phyloP scores from a whole-genome alignment of 2,329 filamentous ascomycete genomes.

The Allantophomopsis cytisporea region DNA sequence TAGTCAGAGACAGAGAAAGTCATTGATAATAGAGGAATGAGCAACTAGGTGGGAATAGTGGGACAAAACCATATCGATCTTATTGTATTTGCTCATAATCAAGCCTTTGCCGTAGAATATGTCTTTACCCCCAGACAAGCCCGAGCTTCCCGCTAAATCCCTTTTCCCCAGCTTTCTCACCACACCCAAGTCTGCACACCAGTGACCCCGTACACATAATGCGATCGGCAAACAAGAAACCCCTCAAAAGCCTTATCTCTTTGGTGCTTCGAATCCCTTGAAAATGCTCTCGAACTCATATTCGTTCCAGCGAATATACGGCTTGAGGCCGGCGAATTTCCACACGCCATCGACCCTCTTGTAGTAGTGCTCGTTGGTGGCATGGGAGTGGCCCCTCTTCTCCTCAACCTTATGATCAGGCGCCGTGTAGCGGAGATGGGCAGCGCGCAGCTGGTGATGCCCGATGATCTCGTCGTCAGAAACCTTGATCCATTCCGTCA shows the following conservation, averaged over 20 bases:
- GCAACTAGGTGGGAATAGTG: too few relatives aligned
- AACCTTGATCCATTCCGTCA: conserved; percentile 40
- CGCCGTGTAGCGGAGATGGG: conserved; percentile 9
- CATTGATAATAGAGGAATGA: too few relatives aligned
- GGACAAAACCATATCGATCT: too few relatives aligned
- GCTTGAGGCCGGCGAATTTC: conserved; percentile 16
- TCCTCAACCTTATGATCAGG: conserved; percentile 8
- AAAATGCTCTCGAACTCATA: conserved; percentile 15
- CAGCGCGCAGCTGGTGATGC: conserved; percentile 16
- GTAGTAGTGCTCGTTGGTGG: conserved; percentile 15
- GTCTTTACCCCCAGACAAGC: too few relatives aligned
- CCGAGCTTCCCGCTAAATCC: too few relatives aligned
- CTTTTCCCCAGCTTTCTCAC: too few relatives aligned
- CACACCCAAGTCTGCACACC: too few relatives aligned
- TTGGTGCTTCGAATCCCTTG: conserved; percentile 5
- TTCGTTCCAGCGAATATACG: conserved; percentile 14
- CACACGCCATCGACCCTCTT: conserved; percentile 13
- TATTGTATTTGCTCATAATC: too few relatives aligned
- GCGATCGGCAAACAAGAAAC: too few relatives aligned
- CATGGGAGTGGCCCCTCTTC: conserved; percentile 12
- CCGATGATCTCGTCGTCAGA: conserved; percentile 44
- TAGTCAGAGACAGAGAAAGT: too few relatives aligned
- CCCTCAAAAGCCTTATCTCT: neutral
- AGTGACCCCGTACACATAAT: too few relatives aligned
- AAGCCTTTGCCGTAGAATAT: too few relatives aligned